Evolutionary conservation across 371 early-diverging fungal species (phyloP), one percentile per base, ranked within the genome.

Genomic region (Mortierella sp.): DNA sequence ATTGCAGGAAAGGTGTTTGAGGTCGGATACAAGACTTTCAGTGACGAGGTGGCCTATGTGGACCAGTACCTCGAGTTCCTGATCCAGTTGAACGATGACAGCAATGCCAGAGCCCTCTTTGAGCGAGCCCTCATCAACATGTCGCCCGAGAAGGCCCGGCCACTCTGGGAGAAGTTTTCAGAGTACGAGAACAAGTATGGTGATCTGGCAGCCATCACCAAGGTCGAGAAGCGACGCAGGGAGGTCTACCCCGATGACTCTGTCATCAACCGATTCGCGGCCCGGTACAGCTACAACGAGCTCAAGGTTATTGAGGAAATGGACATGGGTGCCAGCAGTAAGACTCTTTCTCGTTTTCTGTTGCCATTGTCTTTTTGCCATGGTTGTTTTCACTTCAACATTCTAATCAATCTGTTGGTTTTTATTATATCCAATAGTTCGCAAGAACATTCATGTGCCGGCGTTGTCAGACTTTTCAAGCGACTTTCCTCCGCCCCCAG

Each of bases 1-100:
- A 91, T 98, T 70, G 97, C 98, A 0, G 96, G 95, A 63, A 94
- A 94, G 73, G 92, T 99, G n/a, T 97, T 99, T 85, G 96, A 96
- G 79, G 82, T 95, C 24, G 97, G 97, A 16, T 87, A 95, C 72
- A 97, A 96, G 85, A 73, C 86, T 4, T 96, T 95, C 87, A 88
- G 90, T 4, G 93, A 92, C 58, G 92, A 94, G 70, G 87, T 93
- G 2, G 92, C 89, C n/a, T 96, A 92, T 76, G 92, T 94, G 13
- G 85, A 89, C 44, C 89, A 95, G 58, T 97, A 98, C 74, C 86
- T 98, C 74, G 94, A 95, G 70, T 97, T 93, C 72, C 88, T 98
- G 66, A 94, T 97, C 44, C 88, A 92, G 76, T 88, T 95, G 73
- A 97, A 97, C 73, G 98, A 98, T 70, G 96, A 96, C 71, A 96